Percentiles rank a stretch among this genome's conserved stretches.
Evolutionary conservation across 176 grass and related monocot species (phyloP).

Genomic region (Triticum monococcum): DNA sequence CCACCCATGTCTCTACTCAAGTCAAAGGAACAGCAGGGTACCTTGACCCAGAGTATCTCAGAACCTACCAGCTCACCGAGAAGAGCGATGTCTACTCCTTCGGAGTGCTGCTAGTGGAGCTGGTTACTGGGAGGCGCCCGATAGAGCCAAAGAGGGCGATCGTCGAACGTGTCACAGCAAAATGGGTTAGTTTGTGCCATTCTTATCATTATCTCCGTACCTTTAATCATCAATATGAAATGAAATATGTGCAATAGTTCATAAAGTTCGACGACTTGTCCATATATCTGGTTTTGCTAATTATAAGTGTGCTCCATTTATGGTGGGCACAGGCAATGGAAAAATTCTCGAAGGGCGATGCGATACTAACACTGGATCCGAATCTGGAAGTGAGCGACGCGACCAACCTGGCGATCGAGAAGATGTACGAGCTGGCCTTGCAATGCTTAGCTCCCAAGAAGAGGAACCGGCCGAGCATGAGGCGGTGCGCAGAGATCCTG

Average conservation of each 20-base stretch:
- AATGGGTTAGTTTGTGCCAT: constrained; percentile 59
- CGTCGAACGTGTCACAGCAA: constrained; percentile 58
- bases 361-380: constrained; percentile 59
- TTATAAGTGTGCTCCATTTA: neutral
- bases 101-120: constrained; percentile 64
- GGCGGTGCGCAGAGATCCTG: constrained; percentile 63
- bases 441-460: constrained; percentile 64
- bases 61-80: constrained; percentile 67
- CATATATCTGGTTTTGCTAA: neutral
- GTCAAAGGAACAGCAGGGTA: constrained; percentile 82
- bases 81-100: constrained; percentile 82
- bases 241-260: neutral
- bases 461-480: constrained; percentile 64
- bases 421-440: constrained; percentile 60
- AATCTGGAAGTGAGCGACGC: constrained; percentile 48
- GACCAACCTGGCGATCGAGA: constrained; percentile 52
- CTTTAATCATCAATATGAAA: neutral
- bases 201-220: neutral
- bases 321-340: constrained; percentile 55
- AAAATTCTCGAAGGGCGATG: constrained; percentile 62
- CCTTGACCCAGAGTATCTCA: constrained; percentile 72
- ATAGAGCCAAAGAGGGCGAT: constrained; percentile 54
- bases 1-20: constrained; percentile 63
- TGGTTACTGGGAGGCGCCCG: constrained; percentile 62
- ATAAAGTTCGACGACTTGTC: neutral